Evolutionary conservation across 1,284 basidiomycete species (phyloP), one percentile per base, ranked within the genome.

Genomic region (Leccinum subrobustum): DNA sequence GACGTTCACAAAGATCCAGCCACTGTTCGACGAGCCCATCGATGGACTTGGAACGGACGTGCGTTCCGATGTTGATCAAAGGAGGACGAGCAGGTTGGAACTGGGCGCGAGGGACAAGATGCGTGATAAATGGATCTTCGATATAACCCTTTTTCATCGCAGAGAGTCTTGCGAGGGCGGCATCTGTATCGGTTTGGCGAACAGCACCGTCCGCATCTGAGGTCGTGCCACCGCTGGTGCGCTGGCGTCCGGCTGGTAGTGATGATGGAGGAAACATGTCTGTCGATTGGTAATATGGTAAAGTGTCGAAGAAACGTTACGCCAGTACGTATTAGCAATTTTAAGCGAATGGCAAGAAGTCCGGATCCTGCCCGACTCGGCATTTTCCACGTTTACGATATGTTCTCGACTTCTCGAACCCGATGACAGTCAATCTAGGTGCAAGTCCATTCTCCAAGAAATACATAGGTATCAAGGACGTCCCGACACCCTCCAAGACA

Each of bases 1-100:
- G 68, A 44, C 57, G 64, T 18, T 73, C 68, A 18, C 68, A 73
- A 6, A 60, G 25, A 9, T 60, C 64, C 42, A 97, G 67, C 83
- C 95, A 98, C 51, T 81, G 74, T 20, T 88, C 78, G 0, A 97
- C 87, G 6, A 98, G 83, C 52, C 76, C 73, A 70, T 99, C 97
- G 52, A 98, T 86, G 2, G 86, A 89, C 53, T 83, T 81, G 0
- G 92, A 89, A 57, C 97, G 85, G 59, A 97, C 86, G 66, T 91
- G 93, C 1, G 96, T 99, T 7, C 96, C 96, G 52, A 98, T 83
- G 73, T 98, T 98, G 80, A 99, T 98, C 65, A 98, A 77, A 0
- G 96, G 96, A 1, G 93, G 85, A 1, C 91, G 81, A 14, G 82
- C 70, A 42, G 83, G 85, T 72, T 91, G 81, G 65, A 85, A 73